Percentiles rank a stretch among this genome's conserved stretches.
These are phyloP conservation scores for Vanrija sp. DNA, from an alignment of 1,284 basidiomycete species.

Conservation along the genomic window DNA sequence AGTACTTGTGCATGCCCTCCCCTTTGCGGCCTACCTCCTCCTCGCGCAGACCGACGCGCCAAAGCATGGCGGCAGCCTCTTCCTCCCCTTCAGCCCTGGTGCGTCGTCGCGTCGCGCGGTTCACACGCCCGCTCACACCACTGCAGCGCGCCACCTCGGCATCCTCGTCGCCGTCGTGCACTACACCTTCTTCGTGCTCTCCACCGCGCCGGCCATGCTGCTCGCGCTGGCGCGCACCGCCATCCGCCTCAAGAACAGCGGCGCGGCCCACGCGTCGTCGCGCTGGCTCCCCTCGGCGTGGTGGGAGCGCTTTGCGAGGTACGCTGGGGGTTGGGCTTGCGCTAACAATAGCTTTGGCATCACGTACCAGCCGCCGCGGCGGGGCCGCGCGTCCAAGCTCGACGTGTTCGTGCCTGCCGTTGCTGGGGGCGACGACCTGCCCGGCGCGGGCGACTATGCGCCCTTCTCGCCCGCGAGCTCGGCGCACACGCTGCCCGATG, in stretches of 20 bases:
- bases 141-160: slow-evolving; percentile 16
- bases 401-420: slow-evolving; percentile 14
- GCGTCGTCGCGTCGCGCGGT: slow-evolving; percentile 3
- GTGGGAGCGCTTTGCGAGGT: slow-evolving; percentile 16
- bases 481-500: slow-evolving; percentile 11
- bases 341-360: slow-evolving; percentile 10
- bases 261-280: not conserved
- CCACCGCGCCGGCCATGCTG: slow-evolving; percentile 2
- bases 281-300: not conserved
- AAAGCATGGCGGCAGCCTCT: slow-evolving; percentile 15
- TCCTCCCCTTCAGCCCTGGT: slow-evolving; percentile 28
- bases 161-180: slow-evolving; percentile 16
- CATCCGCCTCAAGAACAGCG: slow-evolving; percentile 7
- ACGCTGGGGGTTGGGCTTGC: not conserved
- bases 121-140: not conserved
- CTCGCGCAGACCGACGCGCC: slow-evolving; percentile 28
- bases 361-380: slow-evolving; percentile 6
- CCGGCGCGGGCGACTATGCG: not conserved
- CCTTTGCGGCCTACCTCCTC: slow-evolving; percentile 23
- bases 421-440: not conserved
- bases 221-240: slow-evolving; percentile 4
- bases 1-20: slow-evolving; percentile 27
- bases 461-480: slow-evolving; percentile 10
- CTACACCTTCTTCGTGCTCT: slow-evolving; percentile 8
- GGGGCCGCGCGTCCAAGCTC: slow-evolving; percentile 5